A percentile compares a stretch with the other conserved stretches of the same genome.
phyloP scores from a whole-genome alignment of 78 protist genomes.

The Tieghemostelium lacteum region DNA sequence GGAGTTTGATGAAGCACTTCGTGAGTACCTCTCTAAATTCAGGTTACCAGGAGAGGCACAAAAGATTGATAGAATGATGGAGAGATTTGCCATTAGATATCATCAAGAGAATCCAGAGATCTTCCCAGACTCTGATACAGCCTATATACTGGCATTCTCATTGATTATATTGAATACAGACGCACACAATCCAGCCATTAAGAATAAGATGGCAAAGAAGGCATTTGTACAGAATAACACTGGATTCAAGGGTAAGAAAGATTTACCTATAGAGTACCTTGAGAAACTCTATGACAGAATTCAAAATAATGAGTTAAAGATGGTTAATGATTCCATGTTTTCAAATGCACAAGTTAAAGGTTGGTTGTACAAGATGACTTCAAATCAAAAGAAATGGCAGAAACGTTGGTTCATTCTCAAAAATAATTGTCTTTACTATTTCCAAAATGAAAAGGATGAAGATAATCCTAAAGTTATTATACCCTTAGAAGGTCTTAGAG shows the following conservation, averaged over 20 bases:
- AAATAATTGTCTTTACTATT: slow-evolving; percentile 80
- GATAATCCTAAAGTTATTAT: slow-evolving; percentile 63
- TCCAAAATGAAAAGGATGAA: slow-evolving; percentile 47
- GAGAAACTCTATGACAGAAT: slow-evolving; percentile 54
- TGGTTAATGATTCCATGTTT: slow-evolving; percentile 30
- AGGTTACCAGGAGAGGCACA: slow-evolving; percentile 96
- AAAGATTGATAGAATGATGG: slow-evolving; percentile 94
- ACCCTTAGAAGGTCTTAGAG: slow-evolving; percentile 56
- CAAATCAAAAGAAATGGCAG: slow-evolving; percentile 75
- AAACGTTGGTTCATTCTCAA: slow-evolving; percentile 73
- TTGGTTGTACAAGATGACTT: slow-evolving; percentile 60
- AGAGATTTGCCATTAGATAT: slow-evolving; percentile 91
- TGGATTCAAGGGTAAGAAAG: slow-evolving; percentile 24
- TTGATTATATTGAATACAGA: slow-evolving; percentile 98
- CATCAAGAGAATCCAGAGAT: slow-evolving; percentile 81
- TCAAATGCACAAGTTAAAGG: slow-evolving; percentile 49
- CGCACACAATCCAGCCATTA: slow-evolving; percentile 92
- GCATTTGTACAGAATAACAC: slow-evolving; percentile 54
- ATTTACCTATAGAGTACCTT: slow-evolving; percentile 41
- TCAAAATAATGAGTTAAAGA: slow-evolving; percentile 29
- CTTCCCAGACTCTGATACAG: slow-evolving; percentile 92
- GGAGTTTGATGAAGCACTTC: slow-evolving; percentile 90
- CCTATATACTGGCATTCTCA: slow-evolving; percentile 96
- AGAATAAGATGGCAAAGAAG: slow-evolving; percentile 85
- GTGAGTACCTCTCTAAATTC: slow-evolving; percentile 87